These are phyloP conservation scores for Spencermartinsiella ligniputridi DNA, from an alignment of 1,139 yeast species.

Conservation along the genomic window DNA sequence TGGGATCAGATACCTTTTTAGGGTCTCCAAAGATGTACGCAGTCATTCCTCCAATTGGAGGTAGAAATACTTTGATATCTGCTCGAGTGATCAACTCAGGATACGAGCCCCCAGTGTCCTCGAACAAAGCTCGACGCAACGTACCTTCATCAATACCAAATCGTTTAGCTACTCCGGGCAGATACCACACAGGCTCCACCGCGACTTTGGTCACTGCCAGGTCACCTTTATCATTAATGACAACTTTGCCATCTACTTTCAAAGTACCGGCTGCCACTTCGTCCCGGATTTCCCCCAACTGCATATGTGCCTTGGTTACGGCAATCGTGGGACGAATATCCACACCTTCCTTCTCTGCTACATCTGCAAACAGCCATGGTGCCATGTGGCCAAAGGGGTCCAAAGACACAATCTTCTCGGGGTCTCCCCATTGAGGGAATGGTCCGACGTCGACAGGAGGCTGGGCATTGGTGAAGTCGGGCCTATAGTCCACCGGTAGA, in stretches of 20 bases:
- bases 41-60: slow-evolving; percentile 61
- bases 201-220: slow-evolving; percentile 57
- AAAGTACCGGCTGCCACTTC: slow-evolving; percentile 49
- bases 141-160: slow-evolving; percentile 52
- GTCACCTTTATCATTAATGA: slow-evolving; percentile 52
- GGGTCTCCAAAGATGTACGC: slow-evolving; percentile 61
- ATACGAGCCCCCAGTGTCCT: slow-evolving; percentile 62
- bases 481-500: slow-evolving; percentile 45
- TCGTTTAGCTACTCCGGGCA: slow-evolving; percentile 61
- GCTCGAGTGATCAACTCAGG: slow-evolving; percentile 61
- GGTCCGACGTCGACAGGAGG: slow-evolving; percentile 55
- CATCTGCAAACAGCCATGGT: slow-evolving; percentile 49
- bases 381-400: slow-evolving; percentile 62
- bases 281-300: slow-evolving; percentile 50
- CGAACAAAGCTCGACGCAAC: slow-evolving; percentile 52
- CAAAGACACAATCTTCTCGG: slow-evolving; percentile 53
- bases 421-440: slow-evolving; percentile 50
- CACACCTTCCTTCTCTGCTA: slow-evolving; percentile 39
- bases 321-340: slow-evolving; percentile 59
- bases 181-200: slow-evolving; percentile 62
- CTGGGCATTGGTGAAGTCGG: slow-evolving; percentile 58
- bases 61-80: slow-evolving; percentile 55
- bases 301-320: slow-evolving; percentile 58
- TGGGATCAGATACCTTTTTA: slow-evolving; percentile 45
- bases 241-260: slow-evolving; percentile 52